Base-by-base conservation (phyloP, 139 green algal species). In the Tetradesmus obliquus region DNA sequence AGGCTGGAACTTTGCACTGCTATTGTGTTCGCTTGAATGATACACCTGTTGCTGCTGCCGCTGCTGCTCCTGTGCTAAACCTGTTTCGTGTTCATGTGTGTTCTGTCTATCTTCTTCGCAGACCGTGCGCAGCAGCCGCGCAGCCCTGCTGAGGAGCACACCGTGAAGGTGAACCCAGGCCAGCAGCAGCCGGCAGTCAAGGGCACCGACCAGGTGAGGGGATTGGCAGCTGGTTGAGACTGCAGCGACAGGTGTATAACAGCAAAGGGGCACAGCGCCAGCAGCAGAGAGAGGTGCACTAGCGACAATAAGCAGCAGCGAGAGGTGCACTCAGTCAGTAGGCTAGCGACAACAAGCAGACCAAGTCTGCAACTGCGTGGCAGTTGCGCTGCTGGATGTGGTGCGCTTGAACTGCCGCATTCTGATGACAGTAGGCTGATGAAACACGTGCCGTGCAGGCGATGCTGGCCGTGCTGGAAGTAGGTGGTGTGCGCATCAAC, bases 131-230 rank as follows among this genome's bases (percentile, higher is more conserved):
- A n/a, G 54, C 72, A 91, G 55, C 22, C 57, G 55, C 15, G 80
- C 32, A 19, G 7, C 2, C 80, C 80, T 57, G 80, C 80, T 45
- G 84, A 88, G 84, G 84, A 88, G 58, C 62, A 89, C 7, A 89
- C 51, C 6, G 19, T 89, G 17, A 57, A 76, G 85, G 85, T 89
- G 3, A 54, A 82, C 3, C 85, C 85, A 54, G 85, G 13, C 0
- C 53, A 55, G 20, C 13, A 22, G 5, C 9, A 81, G 57, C 66
- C 66, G 15, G 86, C 86, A 55, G 86, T 55, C 3, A 90, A 90
- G 71, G 86, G 86, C 32, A 58, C 58, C 4, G 86, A 90, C 20
- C 76, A 71, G 86, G 86, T 90, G 10, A n/a, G 66, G 20, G 4
- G 8, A 53, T 13, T 45, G 60, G 72, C 72, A 51, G 20, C 20